Conservation (phyloP, 2,329 filamentous ascomycete species). For the Rutstroemia sp. region DNA sequence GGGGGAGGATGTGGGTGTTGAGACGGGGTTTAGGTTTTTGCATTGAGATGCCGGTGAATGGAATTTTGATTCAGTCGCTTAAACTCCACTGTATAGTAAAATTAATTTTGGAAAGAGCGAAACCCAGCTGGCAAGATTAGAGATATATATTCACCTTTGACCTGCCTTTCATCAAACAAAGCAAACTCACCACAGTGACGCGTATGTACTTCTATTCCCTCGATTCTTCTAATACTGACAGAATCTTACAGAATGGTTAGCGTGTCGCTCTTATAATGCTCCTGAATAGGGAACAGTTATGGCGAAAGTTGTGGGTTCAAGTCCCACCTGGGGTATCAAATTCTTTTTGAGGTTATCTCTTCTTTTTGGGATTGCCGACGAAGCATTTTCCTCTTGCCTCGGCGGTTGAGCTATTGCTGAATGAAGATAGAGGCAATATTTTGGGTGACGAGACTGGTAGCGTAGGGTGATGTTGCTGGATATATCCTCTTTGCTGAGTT, state of each 20-base stretch:
- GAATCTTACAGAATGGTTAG: conserved; percentile 13
- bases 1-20: conserved; percentile 3
- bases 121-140: too few species aligned
- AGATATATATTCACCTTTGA: too few species aligned
- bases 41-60: background rate
- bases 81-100: too few species aligned
- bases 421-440: too few species aligned
- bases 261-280: conserved; percentile 18
- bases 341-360: background rate
- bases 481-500: background rate
- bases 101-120: too few species aligned
- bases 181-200: conserved; percentile 6
- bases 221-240: background rate
- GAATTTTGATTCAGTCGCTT: background rate
- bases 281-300: conserved; percentile 9
- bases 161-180: background rate
- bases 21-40: conserved; percentile 3
- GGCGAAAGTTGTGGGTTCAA: conserved; percentile 13
- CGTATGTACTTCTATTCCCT: background rate
- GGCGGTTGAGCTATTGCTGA: background rate
- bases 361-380: background rate
- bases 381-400: background rate
- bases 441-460: too few species aligned
- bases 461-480: too few species aligned
- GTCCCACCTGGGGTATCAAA: conserved; percentile 7